Base-by-base conservation (phyloP, 129 eudicot genomes). In the Chrysanthemum lavandulifolium region DNA sequence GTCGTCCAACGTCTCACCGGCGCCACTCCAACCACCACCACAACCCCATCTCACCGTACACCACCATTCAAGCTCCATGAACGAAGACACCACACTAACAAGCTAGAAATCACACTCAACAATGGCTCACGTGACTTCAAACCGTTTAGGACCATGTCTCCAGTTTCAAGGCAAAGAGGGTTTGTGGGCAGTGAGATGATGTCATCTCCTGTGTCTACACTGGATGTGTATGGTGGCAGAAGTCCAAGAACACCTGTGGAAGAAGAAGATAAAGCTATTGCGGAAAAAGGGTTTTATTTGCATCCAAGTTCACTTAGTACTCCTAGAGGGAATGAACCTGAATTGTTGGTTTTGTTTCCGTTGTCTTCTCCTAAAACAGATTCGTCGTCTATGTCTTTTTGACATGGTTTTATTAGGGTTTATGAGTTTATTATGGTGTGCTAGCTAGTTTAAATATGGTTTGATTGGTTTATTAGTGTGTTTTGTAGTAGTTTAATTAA, bases 201-300 rank as follows among this genome's bases (percentile, higher is more conserved):
- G 94, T 77, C 76, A 2, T 92, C 98, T 0, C 96, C 98, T 1
- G 90, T 89, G 6, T 92, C 98, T n/a, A 82, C 96, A 8, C 27
- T 89, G 83, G 96, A 92, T 33, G 68, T 79, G 21, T 54, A 83
- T 49, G 87, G 80, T 16, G 71, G 87, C 25, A 86, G 90, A 76
- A 86, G 84, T 15, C 89, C 88, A 15, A 73, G 79, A 14, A 78
- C 82, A 11, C 82, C 82, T 12, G 57, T 65, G 69, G 90, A 81
- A 55, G 88, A 83, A 60, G 94, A 92, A 59, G 87, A 84, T 27
- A 83, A 74, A 62, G 89, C 85, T 10, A 89, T 88, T 74, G 91
- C 83, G 5, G 90, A 87, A 10, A 89, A 92, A 53, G 96, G 98
- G 27, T 92, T 85, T 80, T 92, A 89, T 65, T 82, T 92, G 80